A percentile compares a stretch with the other conserved stretches of the same genome.
Conservation (phyloP, 306 rosid species). For the Bauhinia variegata region DNA sequence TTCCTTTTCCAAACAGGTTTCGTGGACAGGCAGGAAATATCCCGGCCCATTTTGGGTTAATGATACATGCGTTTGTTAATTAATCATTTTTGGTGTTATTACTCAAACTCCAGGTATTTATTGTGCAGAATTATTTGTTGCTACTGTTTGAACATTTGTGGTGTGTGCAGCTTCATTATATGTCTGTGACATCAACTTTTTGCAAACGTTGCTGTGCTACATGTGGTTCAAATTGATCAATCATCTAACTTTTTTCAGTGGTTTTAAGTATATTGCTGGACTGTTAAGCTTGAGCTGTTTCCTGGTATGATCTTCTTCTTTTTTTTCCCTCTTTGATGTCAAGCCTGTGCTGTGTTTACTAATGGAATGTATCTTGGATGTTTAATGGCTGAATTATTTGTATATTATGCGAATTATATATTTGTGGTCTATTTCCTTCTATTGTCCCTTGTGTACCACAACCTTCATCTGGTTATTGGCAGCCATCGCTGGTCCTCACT, state of each 20-base stretch:
- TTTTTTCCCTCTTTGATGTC: conserved; percentile 9
- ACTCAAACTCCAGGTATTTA: no score
- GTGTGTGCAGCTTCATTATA: background rate
- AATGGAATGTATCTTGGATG: conserved; percentile 8
- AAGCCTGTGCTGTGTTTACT: background rate
- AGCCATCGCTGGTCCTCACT: no score
- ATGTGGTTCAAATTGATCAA: background rate
- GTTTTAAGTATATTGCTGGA: background rate
- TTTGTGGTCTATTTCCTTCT: background rate
- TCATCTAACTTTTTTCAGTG: conserved; percentile 1
- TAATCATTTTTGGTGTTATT: no score
- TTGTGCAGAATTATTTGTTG: no score
- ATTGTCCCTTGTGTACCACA: no score
- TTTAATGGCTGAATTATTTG: background rate
- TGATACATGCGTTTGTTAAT: no score
- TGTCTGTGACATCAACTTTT: background rate
- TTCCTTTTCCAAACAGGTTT: no score
- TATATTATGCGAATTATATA: background rate
- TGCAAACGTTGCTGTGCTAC: background rate
- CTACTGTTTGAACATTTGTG: no score
- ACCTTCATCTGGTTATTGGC: no score
- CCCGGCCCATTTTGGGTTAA: no score
- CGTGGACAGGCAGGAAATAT: no score
- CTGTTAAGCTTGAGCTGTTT: background rate
- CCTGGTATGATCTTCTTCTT: background rate